Percentiles rank a stretch among this genome's conserved stretches.
Evolutionary conservation across 1,139 yeast species (phyloP).

Genomic region (Hyphopichia fennica): DNA sequence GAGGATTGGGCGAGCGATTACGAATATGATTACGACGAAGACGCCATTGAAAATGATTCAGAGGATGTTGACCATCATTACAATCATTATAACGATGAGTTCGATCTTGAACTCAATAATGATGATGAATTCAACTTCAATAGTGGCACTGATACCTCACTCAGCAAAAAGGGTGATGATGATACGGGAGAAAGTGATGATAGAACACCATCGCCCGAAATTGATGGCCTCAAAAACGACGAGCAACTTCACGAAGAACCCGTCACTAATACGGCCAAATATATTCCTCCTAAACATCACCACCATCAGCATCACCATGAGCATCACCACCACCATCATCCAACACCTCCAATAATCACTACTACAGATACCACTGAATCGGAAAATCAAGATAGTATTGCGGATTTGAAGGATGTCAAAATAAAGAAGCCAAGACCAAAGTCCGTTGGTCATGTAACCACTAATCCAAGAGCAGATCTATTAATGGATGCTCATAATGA

Average conservation of each 20-base stretch:
- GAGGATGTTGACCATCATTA: not conserved
- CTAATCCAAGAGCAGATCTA: constrained; percentile 1
- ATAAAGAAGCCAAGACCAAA: constrained; percentile 2
- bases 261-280: not conserved
- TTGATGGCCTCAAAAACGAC: not conserved
- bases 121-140: constrained; percentile 6
- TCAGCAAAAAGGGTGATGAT: constrained; percentile 2
- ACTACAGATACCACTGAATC: constrained; percentile 7
- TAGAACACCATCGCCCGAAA: not conserved
- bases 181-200: not conserved
- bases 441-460: not conserved
- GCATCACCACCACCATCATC: not conserved
- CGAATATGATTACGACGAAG: constrained; percentile 42
- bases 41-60: constrained; percentile 15
- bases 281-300: constrained; percentile 1
- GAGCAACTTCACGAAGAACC: not conserved
- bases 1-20: constrained; percentile 55
- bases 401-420: not conserved
- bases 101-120: constrained; percentile 1
- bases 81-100: not conserved
- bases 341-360: constrained; percentile 9
- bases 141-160: constrained; percentile 1
- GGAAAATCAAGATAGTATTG: not conserved
- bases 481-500: constrained; percentile 1
- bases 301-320: not conserved